Percentiles rank a stretch among this genome's conserved stretches.
Conservation (phyloP, 345 rosid genomes). For the Syzygium oleosum region DNA sequence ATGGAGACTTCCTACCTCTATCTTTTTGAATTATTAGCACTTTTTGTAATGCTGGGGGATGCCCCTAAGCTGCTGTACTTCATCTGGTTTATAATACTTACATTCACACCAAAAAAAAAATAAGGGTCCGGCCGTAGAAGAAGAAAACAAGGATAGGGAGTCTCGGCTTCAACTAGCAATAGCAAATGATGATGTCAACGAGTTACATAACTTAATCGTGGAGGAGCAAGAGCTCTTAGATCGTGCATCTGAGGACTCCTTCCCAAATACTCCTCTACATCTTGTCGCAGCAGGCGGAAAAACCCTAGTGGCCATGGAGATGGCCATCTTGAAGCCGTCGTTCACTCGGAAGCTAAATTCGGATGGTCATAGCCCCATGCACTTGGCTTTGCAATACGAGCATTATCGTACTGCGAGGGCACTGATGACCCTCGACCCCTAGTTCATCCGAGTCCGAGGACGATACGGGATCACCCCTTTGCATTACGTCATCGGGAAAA, state of each 20-base stretch:
- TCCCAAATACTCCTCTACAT: background rate
- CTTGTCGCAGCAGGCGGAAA: accelerated
- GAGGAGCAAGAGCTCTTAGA: accelerated
- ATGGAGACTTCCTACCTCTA: too few relatives aligned
- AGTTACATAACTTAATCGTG: background rate
- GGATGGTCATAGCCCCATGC: background rate
- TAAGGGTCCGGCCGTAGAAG: background rate
- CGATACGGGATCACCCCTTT: background rate
- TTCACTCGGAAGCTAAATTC: background rate
- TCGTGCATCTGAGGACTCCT: accelerated
- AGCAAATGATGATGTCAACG: background rate
- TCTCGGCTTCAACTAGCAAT: background rate
- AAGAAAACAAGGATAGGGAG: background rate
- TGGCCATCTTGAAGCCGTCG: background rate
- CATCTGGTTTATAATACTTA: too few relatives aligned
- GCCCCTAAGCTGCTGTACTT: too few relatives aligned
- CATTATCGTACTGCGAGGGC: background rate
- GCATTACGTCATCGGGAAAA: accelerated
- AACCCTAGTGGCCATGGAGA: background rate
- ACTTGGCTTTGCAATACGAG: background rate
- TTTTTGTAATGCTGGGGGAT: too few relatives aligned
- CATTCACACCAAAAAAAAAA: too few relatives aligned
- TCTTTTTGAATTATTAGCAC: too few relatives aligned
- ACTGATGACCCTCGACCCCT: accelerated
- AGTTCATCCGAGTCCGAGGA: background rate